A percentile compares a stretch with the other conserved stretches of the same genome.
These are phyloP conservation scores for Meripilus lineatus DNA, from an alignment of 1,284 basidiomycete species.

Conservation along the genomic window DNA sequence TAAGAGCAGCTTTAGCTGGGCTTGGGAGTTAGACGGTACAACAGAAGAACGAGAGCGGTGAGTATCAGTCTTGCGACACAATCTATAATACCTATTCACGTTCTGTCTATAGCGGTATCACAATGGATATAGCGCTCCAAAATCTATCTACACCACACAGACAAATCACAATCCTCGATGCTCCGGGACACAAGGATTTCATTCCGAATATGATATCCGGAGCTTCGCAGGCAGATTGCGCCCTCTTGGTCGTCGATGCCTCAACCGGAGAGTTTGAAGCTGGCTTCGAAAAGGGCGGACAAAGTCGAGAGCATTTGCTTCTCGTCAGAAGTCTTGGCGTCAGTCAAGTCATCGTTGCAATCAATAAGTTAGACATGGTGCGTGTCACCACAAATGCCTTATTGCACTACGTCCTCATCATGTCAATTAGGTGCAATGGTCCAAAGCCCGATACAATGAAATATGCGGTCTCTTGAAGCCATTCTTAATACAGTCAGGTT, in stretches of 20 bases:
- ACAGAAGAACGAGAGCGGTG: slow-evolving; percentile 91
- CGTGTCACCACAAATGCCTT: slow-evolving; percentile 18
- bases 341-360: slow-evolving; percentile 84
- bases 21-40: slow-evolving; percentile 95
- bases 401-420: slow-evolving; percentile 1
- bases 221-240: slow-evolving; percentile 95
- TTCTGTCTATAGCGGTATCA: slow-evolving; percentile 73
- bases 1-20: slow-evolving; percentile 95
- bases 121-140: slow-evolving; percentile 94
- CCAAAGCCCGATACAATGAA: slow-evolving; percentile 77
- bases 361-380: slow-evolving; percentile 94
- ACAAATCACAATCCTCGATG: slow-evolving; percentile 89
- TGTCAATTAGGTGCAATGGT: slow-evolving; percentile 72
- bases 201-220: slow-evolving; percentile 99
- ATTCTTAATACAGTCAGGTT: slow-evolving; percentile 88
- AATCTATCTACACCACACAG: slow-evolving; percentile 74
- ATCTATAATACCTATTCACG: background rate
- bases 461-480: slow-evolving; percentile 73
- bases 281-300: slow-evolving; percentile 91
- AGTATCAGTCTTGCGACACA: slow-evolving; percentile 16
- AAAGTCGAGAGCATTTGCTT: slow-evolving; percentile 95
- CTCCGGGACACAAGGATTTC: slow-evolving; percentile 96
- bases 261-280: slow-evolving; percentile 91
- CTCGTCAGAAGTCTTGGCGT: slow-evolving; percentile 95
- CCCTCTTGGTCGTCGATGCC: slow-evolving; percentile 93